phyloP scores from a whole-genome alignment of 129 eudicot species.

The Lactuca sativa region DNA sequence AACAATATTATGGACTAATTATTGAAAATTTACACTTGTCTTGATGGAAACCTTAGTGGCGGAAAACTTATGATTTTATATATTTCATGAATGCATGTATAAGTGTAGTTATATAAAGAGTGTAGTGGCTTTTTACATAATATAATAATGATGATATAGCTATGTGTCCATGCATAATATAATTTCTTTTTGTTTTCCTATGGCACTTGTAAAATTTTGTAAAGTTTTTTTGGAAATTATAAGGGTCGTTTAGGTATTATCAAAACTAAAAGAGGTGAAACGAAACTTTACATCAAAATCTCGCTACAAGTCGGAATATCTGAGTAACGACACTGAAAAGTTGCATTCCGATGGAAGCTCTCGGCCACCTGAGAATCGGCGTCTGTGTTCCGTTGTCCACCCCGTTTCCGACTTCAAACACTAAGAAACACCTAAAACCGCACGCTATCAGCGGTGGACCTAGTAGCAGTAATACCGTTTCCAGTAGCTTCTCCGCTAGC shows the following conservation, averaged over 20 bases:
- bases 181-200: background rate
- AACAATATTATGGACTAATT: too few species aligned
- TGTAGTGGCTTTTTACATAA: too few species aligned
- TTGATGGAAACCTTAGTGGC: too few species aligned
- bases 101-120: too few species aligned
- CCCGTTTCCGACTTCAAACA: conserved; percentile 36
- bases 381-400: conserved; percentile 40
- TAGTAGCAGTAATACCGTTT: conserved; percentile 15
- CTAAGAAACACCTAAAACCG: conserved; percentile 39
- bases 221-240: too few species aligned
- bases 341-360: conserved; percentile 42
- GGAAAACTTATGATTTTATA: too few species aligned
- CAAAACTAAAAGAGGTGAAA: background rate
- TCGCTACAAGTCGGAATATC: conserved; percentile 4
- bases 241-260: background rate
- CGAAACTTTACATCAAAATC: background rate
- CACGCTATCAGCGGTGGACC: conserved; percentile 47
- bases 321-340: background rate
- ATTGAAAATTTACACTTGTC: too few species aligned
- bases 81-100: too few species aligned
- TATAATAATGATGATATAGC: too few species aligned
- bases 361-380: conserved; percentile 46
- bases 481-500: conserved; percentile 59
- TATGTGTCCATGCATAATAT: too few species aligned
- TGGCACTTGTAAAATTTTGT: background rate